Evolutionary conservation across 108 stramenopile species (phyloP), one percentile per base, ranked within the genome.

Genomic region (Cyclotella kingstonii): DNA sequence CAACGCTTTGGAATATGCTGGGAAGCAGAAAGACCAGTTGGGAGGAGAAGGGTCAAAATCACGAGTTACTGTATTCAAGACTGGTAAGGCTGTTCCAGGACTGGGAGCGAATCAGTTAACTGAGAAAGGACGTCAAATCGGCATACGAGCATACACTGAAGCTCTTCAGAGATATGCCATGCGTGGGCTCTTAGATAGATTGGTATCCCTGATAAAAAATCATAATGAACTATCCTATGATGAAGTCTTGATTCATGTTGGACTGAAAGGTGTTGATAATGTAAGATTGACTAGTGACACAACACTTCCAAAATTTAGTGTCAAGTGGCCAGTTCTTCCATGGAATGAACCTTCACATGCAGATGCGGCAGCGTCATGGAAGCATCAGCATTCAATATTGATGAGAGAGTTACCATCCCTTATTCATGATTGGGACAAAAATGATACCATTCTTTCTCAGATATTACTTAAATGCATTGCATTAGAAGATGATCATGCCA

Each of bases 141-240:
- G 89, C 1, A 83, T 95, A 27, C 50, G 54, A 64, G 84, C 88
- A 0, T 95, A 93, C 54, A 86, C 83, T 2, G 61, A 85, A 18
- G 81, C 80, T 40, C 73, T 95, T 42, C 84, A 77, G 48, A 66
- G 81, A 48, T 93, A 88, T 63, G 89, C 90, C 12, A 59, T 92
- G 45, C 73, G 69, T 36, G 88, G 89, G 28, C 53, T 91, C 44
- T 60, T 91, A 53, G 43, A 63, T 6, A 68, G 67, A 23, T 64
- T 77, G 51, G 35, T 74, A 4, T 19, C 9, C 0, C 19, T 65
- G 0, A 29, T 18, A 0, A 59, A 65, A 4, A 41, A 59, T 0
- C 9, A 17, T 0, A 50, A 45, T 18, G n/a, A 12, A 1, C 12
- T 69, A 26, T 36, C 40, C 1, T 21, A 45, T 27, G 48, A 28